These are phyloP conservation scores for Puccinia horiana DNA, from an alignment of 1,284 basidiomycete species.

Conservation along the genomic window DNA sequence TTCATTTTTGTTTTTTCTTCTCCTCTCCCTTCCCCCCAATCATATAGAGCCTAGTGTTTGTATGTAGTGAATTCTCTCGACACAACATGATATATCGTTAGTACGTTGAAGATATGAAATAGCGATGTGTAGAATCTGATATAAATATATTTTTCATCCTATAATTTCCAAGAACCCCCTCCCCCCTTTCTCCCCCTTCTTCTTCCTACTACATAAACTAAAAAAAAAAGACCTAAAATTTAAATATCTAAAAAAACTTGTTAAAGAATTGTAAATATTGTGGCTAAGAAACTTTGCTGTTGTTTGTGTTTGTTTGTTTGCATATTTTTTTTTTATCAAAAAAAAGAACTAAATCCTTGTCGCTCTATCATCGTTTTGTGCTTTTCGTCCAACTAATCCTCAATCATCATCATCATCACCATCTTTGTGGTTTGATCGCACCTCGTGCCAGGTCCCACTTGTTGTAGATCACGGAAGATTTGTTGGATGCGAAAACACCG, in stretches of 20 bases:
- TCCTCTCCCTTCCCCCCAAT: background rate
- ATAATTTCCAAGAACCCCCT: background rate
- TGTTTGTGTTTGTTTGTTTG: slow-evolving; percentile 17
- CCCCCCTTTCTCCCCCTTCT: background rate
- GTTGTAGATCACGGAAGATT: no score
- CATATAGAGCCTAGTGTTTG: slow-evolving; percentile 23
- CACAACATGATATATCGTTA: slow-evolving; percentile 1
- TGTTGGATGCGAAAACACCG: no score
- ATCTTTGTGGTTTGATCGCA: background rate
- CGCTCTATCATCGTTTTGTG: no score
- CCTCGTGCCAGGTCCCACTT: no score
- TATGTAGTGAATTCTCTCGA: slow-evolving; percentile 1
- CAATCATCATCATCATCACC: no score
- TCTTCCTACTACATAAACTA: background rate
- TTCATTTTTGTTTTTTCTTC: background rate
- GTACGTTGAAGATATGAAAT: slow-evolving; percentile 19
- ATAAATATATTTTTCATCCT: background rate
- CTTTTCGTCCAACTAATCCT: no score
- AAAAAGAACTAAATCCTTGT: background rate
- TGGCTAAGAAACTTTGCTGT: slow-evolving; percentile 3
- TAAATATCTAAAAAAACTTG: background rate
- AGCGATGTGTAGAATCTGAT: slow-evolving; percentile 23
- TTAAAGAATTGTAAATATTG: background rate
- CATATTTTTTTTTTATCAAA: background rate
- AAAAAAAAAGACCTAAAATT: background rate